A percentile compares a stretch with the other conserved stretches of the same genome.
These are phyloP conservation scores for Apodospora peruviana DNA, from an alignment of 495 filamentous ascomycete genomes.

Conservation along the genomic window DNA sequence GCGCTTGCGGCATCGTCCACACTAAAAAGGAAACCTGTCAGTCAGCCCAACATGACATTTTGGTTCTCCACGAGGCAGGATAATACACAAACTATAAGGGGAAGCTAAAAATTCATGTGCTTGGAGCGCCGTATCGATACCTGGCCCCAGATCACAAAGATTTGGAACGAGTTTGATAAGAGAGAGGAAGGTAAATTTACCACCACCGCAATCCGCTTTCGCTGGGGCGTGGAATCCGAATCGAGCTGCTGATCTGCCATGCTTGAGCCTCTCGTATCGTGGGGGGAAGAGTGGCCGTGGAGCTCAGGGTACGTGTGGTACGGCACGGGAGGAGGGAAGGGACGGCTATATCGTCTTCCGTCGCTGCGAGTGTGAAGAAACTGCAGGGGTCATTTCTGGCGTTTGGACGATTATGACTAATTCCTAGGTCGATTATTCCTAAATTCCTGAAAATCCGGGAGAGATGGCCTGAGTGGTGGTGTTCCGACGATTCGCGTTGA, in stretches of 20 bases:
- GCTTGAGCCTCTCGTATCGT: slow-evolving; percentile 25
- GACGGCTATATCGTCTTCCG: slow-evolving; percentile 37
- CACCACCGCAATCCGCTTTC: slow-evolving; percentile 62
- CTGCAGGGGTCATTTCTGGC: slow-evolving; percentile 32
- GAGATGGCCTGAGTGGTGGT: no score
- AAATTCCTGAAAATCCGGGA: background rate
- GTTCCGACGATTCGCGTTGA: no score
- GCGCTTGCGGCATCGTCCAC: slow-evolving; percentile 81
- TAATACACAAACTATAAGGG: no score
- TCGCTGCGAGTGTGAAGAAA: slow-evolving; percentile 26
- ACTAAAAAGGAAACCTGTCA: no score
- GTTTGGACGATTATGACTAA: no score
- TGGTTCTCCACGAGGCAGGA: no score
- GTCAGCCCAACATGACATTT: no score
- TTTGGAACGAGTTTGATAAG: no score
- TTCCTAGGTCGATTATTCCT: no score
- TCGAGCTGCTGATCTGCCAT: slow-evolving; percentile 42
- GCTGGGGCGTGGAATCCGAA: slow-evolving; percentile 36
- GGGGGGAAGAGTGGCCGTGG: slow-evolving; percentile 27
- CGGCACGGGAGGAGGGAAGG: slow-evolving; percentile 35
- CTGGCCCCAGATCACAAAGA: no score
- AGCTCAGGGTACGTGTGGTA: slow-evolving; percentile 27
- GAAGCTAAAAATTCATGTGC: no score
- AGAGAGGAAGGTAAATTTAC: slow-evolving; percentile 51
- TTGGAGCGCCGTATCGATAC: no score